Base-by-base conservation (phyloP, 306 rosid genomes). In the Dicorynia guianensis region DNA sequence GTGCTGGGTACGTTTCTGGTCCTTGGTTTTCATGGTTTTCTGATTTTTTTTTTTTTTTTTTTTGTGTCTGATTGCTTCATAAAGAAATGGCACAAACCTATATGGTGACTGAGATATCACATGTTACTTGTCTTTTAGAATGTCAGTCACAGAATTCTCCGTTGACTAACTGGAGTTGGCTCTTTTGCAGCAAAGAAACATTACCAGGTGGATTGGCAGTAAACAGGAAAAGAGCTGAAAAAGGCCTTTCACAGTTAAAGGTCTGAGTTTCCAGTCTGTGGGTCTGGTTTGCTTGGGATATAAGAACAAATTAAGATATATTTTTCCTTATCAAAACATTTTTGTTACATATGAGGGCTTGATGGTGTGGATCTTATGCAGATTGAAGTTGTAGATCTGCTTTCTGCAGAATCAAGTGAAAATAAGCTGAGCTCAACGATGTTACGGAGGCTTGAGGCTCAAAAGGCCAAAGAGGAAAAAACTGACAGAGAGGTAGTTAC, bases 301-400 rank as follows among this genome's bases (percentile, higher is more conserved):
- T 72, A 18, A 20, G 34, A 59, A 53, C 35, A 40, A 54, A 38
- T 0, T 4, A 69, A 44, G 43, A 48, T n/a, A 25, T 75, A 5
- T 30, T 34, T 49, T 25, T 59, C 13, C 6, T 81, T 7, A 40
- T 80, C 10, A 3, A 8, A 46, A 25, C 48, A n/a, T 1, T 67
- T 9, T 43, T 48, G 9, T 62, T 18, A 36, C 42, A 53, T 40
- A 44, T 39, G 61, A 40, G 49, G 38, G 71, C 57, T 56, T 53
- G 36, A 59, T 53, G 59, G 53, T 4, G 11, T 71, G 81, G 11
- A 72, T 83, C 36, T 79, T 59, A 2, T 81, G 93, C 93, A 95
- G 99, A 82, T 95, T 83, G 99, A 95, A 90, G 97, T 95, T 58
- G 97, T 90, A 43, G 92, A 95, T 81, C 80, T 95, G 76, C 77